phyloP scores from a whole-genome alignment of 129 eudicot genomes.

The Artemisia argyi region DNA sequence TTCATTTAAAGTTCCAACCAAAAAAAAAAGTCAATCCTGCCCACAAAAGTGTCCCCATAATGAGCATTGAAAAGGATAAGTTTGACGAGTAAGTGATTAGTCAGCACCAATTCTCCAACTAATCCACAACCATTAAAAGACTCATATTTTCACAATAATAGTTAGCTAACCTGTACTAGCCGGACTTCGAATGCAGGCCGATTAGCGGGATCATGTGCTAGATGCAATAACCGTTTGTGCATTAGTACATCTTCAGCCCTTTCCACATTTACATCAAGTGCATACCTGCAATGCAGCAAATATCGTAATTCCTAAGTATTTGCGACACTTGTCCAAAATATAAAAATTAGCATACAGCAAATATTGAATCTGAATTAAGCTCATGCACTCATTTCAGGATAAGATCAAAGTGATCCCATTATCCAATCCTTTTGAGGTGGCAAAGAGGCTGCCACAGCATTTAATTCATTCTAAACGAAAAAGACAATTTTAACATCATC shows the following conservation, averaged over 20 bases:
- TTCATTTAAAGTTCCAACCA: not conserved
- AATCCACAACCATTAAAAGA: not conserved
- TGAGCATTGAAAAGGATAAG: slow-evolving; percentile 16
- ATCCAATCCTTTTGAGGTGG: slow-evolving; percentile 1
- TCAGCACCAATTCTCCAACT: slow-evolving; percentile 16
- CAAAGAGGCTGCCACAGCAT: too few relatives aligned
- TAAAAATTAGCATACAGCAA: not conserved
- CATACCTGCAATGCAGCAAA: slow-evolving; percentile 67
- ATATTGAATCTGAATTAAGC: not conserved
- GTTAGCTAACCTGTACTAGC: slow-evolving; percentile 77
- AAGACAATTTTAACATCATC: too few relatives aligned
- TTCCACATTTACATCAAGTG: slow-evolving; percentile 94
- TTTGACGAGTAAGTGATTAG: slow-evolving; percentile 13
- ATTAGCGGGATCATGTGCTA: slow-evolving; percentile 91
- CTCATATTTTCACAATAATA: slow-evolving; percentile 7
- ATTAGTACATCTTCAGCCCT: slow-evolving; percentile 97
- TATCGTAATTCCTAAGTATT: too few relatives aligned
- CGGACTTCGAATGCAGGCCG: slow-evolving; percentile 96
- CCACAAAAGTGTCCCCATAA: not conserved
- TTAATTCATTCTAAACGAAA: too few relatives aligned
- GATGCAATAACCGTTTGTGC: slow-evolving; percentile 75
- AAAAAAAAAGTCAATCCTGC: slow-evolving; percentile 4
- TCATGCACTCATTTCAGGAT: not conserved
- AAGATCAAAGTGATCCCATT: not conserved
- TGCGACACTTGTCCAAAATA: not conserved